Base-by-base conservation (phyloP, 352 stramenopile species). In the Phytophthora rubi region DNA sequence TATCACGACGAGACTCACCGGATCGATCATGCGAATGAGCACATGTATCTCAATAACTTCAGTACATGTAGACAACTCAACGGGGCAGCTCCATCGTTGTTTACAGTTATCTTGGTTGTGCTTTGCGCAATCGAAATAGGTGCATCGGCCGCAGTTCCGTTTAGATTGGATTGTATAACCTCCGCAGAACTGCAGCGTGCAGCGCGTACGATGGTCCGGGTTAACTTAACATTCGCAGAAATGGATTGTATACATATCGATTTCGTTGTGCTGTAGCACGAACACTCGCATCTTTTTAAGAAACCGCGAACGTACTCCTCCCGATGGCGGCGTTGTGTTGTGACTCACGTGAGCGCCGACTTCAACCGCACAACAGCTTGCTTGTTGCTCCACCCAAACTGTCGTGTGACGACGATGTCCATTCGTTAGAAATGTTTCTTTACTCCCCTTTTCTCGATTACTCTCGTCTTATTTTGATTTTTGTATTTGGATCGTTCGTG, bases 401-500 rank as follows among this genome's bases (percentile, higher is more conserved):
- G 23, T 42, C 10, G 35, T 42, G 35, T 42, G 35, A 42, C 35
- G 35, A 42, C 35, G 35, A 42, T 42, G 35, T 42, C 35, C 35
- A 4, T 13, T 4, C 13, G 13, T 48, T n/a, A 48, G 39, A 48
- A 48, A 48, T 13, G 39, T 48, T 48, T 48, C 39, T 48, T 23
- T 12, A 48, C 13, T n/a, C 13, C 39, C 13, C 13, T 48, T 48
- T 21, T 21, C 13, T 48, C 13, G 39, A 21, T 21, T 21, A 48
- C 16, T 6, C 6, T 10, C 5, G 13, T 18, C 39, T 21, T 21
- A 48, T 12, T 48, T n/a, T 21, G 39, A 48, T 13, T 48, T 52
- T 52, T 47, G 26, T n/a, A 59, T 67, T 26, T 21, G 21, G 45
- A 54, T 54, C 26, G 60, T 60, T n/a, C 26, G 59, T 52, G n/a